Base-by-base conservation (phyloP, 176 grass and related monocot genomes). In the Paspalum notatum region DNA sequence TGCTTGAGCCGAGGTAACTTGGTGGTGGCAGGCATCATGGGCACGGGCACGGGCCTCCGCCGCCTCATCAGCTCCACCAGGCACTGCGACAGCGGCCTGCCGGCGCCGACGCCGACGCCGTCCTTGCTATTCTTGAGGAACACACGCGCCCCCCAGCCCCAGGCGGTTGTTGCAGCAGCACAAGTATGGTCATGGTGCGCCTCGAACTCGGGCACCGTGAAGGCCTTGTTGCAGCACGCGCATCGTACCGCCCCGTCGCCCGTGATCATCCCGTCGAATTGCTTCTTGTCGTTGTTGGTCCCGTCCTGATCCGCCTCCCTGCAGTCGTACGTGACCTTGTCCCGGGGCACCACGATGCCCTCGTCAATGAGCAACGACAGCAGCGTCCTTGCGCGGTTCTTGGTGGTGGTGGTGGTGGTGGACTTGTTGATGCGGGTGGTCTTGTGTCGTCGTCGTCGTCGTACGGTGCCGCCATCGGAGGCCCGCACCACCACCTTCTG, bases 121-220 rank as follows among this genome's bases (percentile, higher is more conserved):
- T n/a, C n/a, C n/a, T n/a, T n/a, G n/a, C n/a, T n/a, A n/a, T 95
- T 89, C 45, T 38, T 49, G 56, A 95, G 81, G 53, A 85, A 88
- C 48, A 91, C 37, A 17, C 65, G 71, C 0, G 41, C n/a, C n/a
- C 48, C 71, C 56, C 78, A 40, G 85, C 56, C 56, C 7, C 56
- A 12, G 74, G 21, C 6, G 80, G 32, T 43, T 62, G 6, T 43
- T 20, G 61, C 32, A 17, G 39, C n/a, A n/a, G n/a, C n/a, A n/a
- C n/a, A n/a, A n/a, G n/a, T n/a, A n/a, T n/a, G n/a, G n/a, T n/a
- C n/a, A n/a, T n/a, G n/a, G n/a, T n/a, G 93, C 56, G 41, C 68
- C 68, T 83, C 89, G 69, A 95, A 95, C 53, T 83, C 53, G 5
- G 69, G 38, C 18, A 85, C 71, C 64, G 80, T 92, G 78, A 92